Percentiles rank a stretch among this genome's conserved stretches.
phyloP scores from a whole-genome alignment of 2,329 filamentous ascomycete genomes.

The Rosellinia necatrix region DNA sequence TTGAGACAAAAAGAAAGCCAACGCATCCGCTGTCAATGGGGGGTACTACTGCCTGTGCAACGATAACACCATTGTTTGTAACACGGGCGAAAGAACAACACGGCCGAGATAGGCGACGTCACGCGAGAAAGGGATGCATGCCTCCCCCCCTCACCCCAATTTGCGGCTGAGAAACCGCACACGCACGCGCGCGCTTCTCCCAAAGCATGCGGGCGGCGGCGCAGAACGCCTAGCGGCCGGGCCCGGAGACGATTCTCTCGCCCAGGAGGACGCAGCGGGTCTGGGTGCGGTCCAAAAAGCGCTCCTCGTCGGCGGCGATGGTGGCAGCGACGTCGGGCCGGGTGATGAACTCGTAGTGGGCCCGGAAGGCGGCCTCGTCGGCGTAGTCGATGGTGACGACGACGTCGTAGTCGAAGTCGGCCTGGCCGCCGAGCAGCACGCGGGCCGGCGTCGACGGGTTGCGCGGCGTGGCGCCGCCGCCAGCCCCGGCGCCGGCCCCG shows the following conservation, averaged over 20 bases:
- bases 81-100: too few species aligned
- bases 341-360: neutral
- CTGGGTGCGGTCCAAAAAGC: constrained; percentile 9
- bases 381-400: neutral
- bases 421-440: constrained; percentile 1
- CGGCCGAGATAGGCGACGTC: too few species aligned
- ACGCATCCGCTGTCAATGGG: too few species aligned
- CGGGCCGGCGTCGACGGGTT: constrained; percentile 1
- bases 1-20: too few species aligned
- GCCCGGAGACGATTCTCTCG: constrained; percentile 3
- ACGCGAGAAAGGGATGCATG: too few species aligned
- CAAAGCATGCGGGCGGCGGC: too few species aligned
- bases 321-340: neutral
- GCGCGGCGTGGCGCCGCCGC: neutral
- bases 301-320: constrained; percentile 7
- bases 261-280: constrained; percentile 7
- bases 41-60: too few species aligned
- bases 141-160: too few species aligned
- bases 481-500: neutral
- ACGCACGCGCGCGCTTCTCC: too few species aligned
- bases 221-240: too few species aligned
- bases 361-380: neutral
- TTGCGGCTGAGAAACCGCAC: too few species aligned
- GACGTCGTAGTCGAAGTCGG: constrained; percentile 19
- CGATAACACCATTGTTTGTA: too few species aligned